These are phyloP conservation scores for Plasmodium inui DNA, from an alignment of 169 alveolate genomes.

Conservation along the genomic window DNA sequence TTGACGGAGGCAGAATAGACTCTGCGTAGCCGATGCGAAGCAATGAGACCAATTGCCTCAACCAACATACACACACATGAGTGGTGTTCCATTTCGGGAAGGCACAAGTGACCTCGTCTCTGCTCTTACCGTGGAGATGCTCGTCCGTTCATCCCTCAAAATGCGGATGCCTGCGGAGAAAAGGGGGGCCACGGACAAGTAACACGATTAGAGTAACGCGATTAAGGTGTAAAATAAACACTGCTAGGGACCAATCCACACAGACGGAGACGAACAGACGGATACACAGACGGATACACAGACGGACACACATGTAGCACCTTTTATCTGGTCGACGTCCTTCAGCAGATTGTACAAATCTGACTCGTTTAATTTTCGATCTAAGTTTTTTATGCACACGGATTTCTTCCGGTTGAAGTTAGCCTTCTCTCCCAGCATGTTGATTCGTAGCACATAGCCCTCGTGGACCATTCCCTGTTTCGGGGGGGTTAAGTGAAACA, in stretches of 20 bases:
- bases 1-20: too few species aligned
- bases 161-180: conserved; percentile 22
- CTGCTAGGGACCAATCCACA: background rate
- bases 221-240: too few species aligned
- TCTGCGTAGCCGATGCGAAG: too few species aligned
- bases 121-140: conserved; percentile 31
- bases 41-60: background rate
- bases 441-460: conserved; percentile 47
- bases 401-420: conserved; percentile 25
- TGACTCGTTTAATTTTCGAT: conserved; percentile 12
- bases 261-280: background rate
- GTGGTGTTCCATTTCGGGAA: background rate
- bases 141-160: conserved; percentile 19
- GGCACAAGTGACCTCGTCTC: background rate
- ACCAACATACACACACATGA: background rate
- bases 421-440: conserved; percentile 15
- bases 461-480: conserved; percentile 43
- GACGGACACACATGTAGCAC: background rate
- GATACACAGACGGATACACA: background rate
- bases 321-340: conserved; percentile 42
- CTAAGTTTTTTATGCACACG: conserved; percentile 31
- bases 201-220: background rate
- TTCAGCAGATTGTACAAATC: conserved; percentile 36
- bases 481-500: too few species aligned
- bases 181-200: background rate